Base-by-base conservation (phyloP, 75 land plant species). In the Azolla pinnata region DNA sequence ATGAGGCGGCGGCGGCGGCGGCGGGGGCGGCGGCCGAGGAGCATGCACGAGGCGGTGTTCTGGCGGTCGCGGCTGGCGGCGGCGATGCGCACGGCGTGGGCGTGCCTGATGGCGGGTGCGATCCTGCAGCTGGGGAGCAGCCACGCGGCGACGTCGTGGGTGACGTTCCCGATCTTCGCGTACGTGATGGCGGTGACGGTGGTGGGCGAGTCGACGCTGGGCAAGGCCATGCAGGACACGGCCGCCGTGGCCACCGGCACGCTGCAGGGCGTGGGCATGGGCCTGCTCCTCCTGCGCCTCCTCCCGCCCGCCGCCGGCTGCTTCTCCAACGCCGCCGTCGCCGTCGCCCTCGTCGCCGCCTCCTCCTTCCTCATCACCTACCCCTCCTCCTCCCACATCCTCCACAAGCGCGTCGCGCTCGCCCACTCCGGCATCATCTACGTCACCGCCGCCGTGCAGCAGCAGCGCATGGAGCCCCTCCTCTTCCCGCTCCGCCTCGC, bases 401-500 rank as follows among this genome's bases (percentile, higher is more conserved):
- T 76, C 7, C 35, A 76, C 44, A 84, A 79, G 60, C 44, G 83
- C 9, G 70, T 80, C 0, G 81, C 83, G 20, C 67, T 83, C 44
- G 83, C 79, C 0, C 79, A 80, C 79, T 62, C 66, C 21, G 86
- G 77, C 0, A 25, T 83, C 20, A 57, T 75, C 12, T 83, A 78
- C 60, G 77, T 75, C 0, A 50, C 67, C 0, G 75, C 64, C 1
- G 64, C 61, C 27, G 56, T 59, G 23, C 42, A 67, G 8, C 70
- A 68, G 40, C 60, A 2, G 0, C 8, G n/a, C 29, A 31, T 69
- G 59, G 64, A 60, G 2, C 27, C 0, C 0, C 46, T 81, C 25
- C 60, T 79, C 64, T 85, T 75, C 38, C 81, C 83, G 0, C 29
- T 79, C 1, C 79, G 62, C n/a, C 75, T 80, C 10, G 86, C 72